phyloP scores from a whole-genome alignment of 2,329 filamentous ascomycete genomes.

The Penicillium sp. region DNA sequence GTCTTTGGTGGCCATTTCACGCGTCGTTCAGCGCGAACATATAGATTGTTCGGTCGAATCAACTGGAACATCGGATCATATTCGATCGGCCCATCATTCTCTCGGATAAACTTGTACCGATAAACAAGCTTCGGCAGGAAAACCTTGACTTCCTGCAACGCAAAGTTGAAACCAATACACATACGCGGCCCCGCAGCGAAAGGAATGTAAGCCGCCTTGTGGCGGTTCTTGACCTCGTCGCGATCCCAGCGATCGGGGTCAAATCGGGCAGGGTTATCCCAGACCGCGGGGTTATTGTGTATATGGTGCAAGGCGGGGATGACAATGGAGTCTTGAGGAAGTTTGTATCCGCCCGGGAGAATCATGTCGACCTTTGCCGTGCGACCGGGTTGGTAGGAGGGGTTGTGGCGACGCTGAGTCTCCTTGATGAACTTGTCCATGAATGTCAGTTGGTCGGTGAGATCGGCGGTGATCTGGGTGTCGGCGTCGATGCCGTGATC shows the following conservation, averaged over 20 bases:
- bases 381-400: conserved; percentile 62
- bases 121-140: conserved; percentile 58
- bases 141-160: conserved; percentile 61
- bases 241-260: conserved; percentile 63
- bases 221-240: conserved; percentile 51
- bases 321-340: conserved; percentile 55
- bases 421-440: conserved; percentile 56
- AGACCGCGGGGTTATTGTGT: conserved; percentile 55
- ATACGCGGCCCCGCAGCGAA: conserved; percentile 58
- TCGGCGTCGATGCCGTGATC: conserved; percentile 49
- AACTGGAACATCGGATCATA: conserved; percentile 33
- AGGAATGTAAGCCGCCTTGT: conserved; percentile 57
- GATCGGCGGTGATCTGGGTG: conserved; percentile 50
- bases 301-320: conserved; percentile 52
- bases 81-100: conserved; percentile 51
- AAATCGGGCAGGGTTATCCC: conserved; percentile 61
- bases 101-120: conserved; percentile 57
- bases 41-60: conserved; percentile 30
- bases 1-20: conserved; percentile 29
- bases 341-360: conserved; percentile 60
- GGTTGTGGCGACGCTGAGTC: conserved; percentile 61
- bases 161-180: conserved; percentile 67
- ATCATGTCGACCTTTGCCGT: conserved; percentile 59
- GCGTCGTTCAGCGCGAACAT: conserved; percentile 22
- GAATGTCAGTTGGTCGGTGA: conserved; percentile 51